A percentile compares a stretch with the other conserved stretches of the same genome.
These are phyloP conservation scores for Penicillium riverlandense DNA, from an alignment of 495 filamentous ascomycete species.

Conservation along the genomic window DNA sequence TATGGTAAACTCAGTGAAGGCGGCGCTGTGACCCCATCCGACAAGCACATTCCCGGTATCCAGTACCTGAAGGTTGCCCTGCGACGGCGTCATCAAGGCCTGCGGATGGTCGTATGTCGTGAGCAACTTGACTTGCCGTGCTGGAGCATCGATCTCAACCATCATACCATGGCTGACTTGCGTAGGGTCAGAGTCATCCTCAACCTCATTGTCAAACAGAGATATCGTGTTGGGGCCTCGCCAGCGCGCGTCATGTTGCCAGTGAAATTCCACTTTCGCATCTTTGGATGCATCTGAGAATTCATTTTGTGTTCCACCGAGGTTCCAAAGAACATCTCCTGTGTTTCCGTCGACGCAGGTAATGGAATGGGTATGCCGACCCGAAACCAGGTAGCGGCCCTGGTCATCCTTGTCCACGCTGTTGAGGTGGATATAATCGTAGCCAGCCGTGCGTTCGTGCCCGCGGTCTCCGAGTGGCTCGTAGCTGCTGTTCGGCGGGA, in stretches of 20 bases:
- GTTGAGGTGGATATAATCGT: slow-evolving; percentile 53
- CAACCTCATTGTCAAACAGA: slow-evolving; percentile 42
- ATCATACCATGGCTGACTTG: slow-evolving; percentile 20
- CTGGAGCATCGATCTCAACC: slow-evolving; percentile 21
- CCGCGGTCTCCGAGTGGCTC: slow-evolving; percentile 14
- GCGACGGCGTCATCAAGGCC: slow-evolving; percentile 37
- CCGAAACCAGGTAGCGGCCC: slow-evolving; percentile 49
- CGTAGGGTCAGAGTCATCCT: slow-evolving; percentile 18
- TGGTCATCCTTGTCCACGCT: slow-evolving; percentile 47
- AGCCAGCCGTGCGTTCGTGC: slow-evolving; percentile 9
- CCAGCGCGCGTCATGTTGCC: slow-evolving; percentile 50
- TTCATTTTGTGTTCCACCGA: slow-evolving; percentile 42
- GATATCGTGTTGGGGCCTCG: slow-evolving; percentile 30
- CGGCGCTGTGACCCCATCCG: slow-evolving; percentile 51
- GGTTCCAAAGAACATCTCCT: slow-evolving; percentile 46
- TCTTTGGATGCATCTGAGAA: slow-evolving; percentile 38
- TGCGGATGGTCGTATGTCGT: slow-evolving; percentile 25
- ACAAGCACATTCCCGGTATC: slow-evolving; percentile 46
- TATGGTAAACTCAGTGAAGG: slow-evolving; percentile 46
- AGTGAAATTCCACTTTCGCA: slow-evolving; percentile 37
- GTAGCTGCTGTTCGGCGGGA: slow-evolving; percentile 16
- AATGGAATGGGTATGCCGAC: slow-evolving; percentile 41
- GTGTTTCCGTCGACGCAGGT: slow-evolving; percentile 40
- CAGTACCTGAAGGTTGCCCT: slow-evolving; percentile 52
- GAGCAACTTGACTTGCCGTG: slow-evolving; percentile 12